A percentile compares a stretch with the other conserved stretches of the same genome.
These are phyloP conservation scores for Dionaea muscipula DNA, from an alignment of 179 eudicot species.

Conservation along the genomic window DNA sequence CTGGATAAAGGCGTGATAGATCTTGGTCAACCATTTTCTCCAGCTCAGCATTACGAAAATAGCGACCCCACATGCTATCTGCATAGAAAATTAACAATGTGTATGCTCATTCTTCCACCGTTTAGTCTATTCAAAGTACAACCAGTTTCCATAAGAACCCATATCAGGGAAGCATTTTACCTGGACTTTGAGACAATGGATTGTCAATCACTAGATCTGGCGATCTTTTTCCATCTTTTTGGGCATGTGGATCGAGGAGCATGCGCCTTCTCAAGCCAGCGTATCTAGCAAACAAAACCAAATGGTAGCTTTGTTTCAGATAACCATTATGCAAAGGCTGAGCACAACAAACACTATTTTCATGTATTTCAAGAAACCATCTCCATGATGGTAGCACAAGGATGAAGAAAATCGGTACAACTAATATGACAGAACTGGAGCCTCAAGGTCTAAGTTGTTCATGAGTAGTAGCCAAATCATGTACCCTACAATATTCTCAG, in stretches of 20 bases:
- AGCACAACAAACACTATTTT: not conserved
- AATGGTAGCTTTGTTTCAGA: not conserved
- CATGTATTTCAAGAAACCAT: not conserved
- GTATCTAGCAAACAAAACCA: constrained; percentile 39
- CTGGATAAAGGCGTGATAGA: constrained; percentile 90
- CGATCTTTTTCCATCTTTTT: constrained; percentile 48
- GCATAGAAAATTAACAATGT: constrained; percentile 10
- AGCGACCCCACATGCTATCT: constrained; percentile 98
- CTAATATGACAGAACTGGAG: not conserved
- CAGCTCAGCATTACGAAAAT: constrained; percentile 84
- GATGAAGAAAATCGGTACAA: not conserved
- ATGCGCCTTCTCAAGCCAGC: constrained; percentile 68
- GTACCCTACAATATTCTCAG: too few species aligned
- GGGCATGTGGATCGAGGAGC: constrained; percentile 58
- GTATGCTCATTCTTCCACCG: not conserved
- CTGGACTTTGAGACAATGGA: constrained; percentile 90
- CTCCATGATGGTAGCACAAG: not conserved
- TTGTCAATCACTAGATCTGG: constrained; percentile 67
- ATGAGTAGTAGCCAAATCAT: too few species aligned
- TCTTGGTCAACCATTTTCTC: constrained; percentile 91
- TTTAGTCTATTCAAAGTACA: too few species aligned
- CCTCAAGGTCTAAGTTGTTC: too few species aligned
- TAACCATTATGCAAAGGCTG: not conserved
- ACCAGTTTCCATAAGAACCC: not conserved
- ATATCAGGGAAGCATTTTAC: constrained; percentile 17